Evolutionary conservation across 148 eudicot species (phyloP), one percentile per base, ranked within the genome.

Genomic region (Vaccinium vitisidaea): DNA sequence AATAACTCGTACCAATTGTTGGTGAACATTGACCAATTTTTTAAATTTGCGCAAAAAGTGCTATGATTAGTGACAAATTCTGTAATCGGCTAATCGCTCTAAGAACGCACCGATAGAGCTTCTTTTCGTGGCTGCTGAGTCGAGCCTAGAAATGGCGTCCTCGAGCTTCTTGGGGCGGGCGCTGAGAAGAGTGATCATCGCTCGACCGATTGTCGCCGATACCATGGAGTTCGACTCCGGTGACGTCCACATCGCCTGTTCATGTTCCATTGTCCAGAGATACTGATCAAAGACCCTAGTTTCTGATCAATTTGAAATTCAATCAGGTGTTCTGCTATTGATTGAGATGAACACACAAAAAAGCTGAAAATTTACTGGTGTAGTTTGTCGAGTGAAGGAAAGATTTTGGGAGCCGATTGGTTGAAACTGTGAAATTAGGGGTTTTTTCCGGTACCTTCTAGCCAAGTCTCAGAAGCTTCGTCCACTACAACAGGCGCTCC

Each of bases 111-210:
- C 88, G 36, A 85, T 19, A 14, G 88, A 82, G 48, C 80, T 76
- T 25, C 56, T 82, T 25, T 74, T 43, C 46, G 46, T 81, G 70
- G 91, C 87, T 80, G 92, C 63, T 1, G 91, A 88, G 48, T 86
- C 86, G 58, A 93, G 91, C 4, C 82, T 87, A 85, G 92, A 86
- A 82, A 92, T 91, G 85, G 98, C 89, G 81, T 87, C 87, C 32
- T 88, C 83, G 48, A 95, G 94, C 86, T 95, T 92, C 88, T 87
- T 92, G 12, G 95, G 92, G 6, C 90, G 90, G 70, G 92, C 81
- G 15, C 52, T 78, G 30, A 93, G 91, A 49, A 95, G 83, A 75
- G 91, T 89, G 86, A 74, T 88, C 92, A 95, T 90, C 2, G 87
- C 92, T 79, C 96, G 89, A n/a, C 96, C 95, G 16, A 95, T 79